phyloP scores from a whole-genome alignment of 805 yeast genomes.

The Cyberlindnera nakhonratchasimensis region DNA sequence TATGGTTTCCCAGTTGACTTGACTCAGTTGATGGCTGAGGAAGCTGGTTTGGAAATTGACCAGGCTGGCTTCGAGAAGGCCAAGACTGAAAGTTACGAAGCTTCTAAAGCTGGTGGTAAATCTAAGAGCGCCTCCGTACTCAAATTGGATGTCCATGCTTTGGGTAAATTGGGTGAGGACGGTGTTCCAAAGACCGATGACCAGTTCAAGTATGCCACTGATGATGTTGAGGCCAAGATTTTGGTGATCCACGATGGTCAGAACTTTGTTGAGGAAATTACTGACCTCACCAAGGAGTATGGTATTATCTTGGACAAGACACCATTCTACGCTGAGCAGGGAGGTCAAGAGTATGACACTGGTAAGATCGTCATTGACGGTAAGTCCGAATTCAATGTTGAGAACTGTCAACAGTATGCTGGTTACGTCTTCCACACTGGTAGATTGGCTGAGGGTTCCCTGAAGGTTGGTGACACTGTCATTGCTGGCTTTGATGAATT shows the following conservation, averaged over 20 bases:
- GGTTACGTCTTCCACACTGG: constrained; percentile 98
- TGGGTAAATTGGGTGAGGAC: constrained; percentile 65
- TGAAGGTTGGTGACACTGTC: constrained; percentile 64
- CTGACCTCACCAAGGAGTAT: constrained; percentile 48
- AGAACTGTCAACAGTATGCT: constrained; percentile 87
- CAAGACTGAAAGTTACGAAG: constrained; percentile 83
- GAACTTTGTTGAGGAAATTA: constrained; percentile 51
- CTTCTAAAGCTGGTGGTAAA: constrained; percentile 84
- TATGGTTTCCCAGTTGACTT: constrained; percentile 99
- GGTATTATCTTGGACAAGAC: constrained; percentile 88
- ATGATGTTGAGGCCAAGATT: constrained; percentile 64
- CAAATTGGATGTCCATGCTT: constrained; percentile 88
- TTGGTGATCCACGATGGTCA: constrained; percentile 69
- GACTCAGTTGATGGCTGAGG: constrained; percentile 98
- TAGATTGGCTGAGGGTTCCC: constrained; percentile 66
- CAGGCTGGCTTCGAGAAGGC: constrained; percentile 92
- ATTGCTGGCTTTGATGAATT: constrained; percentile 88
- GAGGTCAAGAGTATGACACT: constrained; percentile 97
- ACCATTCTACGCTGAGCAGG: constrained; percentile 97
- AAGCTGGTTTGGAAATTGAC: constrained; percentile 88
- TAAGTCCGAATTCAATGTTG: constrained; percentile 79
- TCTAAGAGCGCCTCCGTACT: constrained; percentile 55
- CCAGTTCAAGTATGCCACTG: constrained; percentile 66
- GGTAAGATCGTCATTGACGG: constrained; percentile 93
- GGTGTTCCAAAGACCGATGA: constrained; percentile 81